Percentiles rank a stretch among this genome's conserved stretches.
Evolutionary conservation across 2,329 filamentous ascomycete genomes (phyloP).

Genomic region (Colletotrichum magnum): DNA sequence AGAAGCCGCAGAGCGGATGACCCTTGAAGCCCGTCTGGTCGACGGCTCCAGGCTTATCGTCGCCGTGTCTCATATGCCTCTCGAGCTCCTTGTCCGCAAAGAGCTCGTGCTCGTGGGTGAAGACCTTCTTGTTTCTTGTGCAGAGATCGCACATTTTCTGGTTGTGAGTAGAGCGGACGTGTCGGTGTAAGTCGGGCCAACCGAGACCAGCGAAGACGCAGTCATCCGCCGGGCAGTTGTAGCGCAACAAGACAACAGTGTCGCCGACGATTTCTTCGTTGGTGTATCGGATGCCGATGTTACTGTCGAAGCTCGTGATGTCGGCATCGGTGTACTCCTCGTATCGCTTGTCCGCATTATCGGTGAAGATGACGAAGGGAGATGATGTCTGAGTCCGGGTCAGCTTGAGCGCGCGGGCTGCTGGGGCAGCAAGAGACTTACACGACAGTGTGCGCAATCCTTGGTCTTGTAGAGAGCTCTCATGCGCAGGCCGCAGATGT

Average conservation of each 20-base stretch:
- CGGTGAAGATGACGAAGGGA: slow-evolving; percentile 91
- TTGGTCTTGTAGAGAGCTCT: slow-evolving; percentile 96
- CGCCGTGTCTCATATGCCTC: slow-evolving; percentile 90
- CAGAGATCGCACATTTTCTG: slow-evolving; percentile 95
- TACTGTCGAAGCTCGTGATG: slow-evolving; percentile 84
- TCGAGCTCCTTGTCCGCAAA: slow-evolving; percentile 86
- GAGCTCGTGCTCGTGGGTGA: slow-evolving; percentile 96
- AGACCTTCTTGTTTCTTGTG: slow-evolving; percentile 95
- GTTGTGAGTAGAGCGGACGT: slow-evolving; percentile 85
- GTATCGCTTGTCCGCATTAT: slow-evolving; percentile 84
- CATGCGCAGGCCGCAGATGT: slow-evolving; percentile 93
- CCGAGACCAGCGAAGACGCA: slow-evolving; percentile 86
- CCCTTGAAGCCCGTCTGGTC: slow-evolving; percentile 98
- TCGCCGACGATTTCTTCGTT: slow-evolving; percentile 92
- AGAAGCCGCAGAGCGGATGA: slow-evolving; percentile 95
- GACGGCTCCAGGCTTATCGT: slow-evolving; percentile 88
- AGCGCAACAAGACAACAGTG: slow-evolving; percentile 87
- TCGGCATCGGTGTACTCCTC: slow-evolving; percentile 84
- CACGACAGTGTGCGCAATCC: slow-evolving; percentile 95
- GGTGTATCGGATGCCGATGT: slow-evolving; percentile 92
- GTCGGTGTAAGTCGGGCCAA: slow-evolving; percentile 73
- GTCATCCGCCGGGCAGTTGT: slow-evolving; percentile 90
- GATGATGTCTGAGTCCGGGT: slow-evolving; percentile 70
- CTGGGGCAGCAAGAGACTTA: slow-evolving; percentile 57
- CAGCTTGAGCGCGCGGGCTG: slow-evolving; percentile 30